phyloP scores from a whole-genome alignment of 208 protist genomes.

The Wallacemonas sp. region DNA sequence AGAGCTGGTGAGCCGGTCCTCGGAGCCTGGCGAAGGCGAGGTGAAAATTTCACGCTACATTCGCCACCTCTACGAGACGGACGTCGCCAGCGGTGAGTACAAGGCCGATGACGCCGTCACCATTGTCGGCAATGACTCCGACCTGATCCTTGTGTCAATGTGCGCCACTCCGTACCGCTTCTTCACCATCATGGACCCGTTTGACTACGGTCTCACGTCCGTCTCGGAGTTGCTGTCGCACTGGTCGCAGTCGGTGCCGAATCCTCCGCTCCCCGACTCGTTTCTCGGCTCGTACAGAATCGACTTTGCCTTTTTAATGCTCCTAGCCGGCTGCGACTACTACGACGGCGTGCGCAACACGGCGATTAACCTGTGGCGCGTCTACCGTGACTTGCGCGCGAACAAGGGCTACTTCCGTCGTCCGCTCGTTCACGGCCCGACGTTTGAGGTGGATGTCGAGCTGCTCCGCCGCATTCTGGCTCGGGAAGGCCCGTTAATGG shows the following conservation, averaged over 20 bases:
- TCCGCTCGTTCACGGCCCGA: slow-evolving; percentile 32
- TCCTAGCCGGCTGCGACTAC: slow-evolving; percentile 78
- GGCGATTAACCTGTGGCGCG: slow-evolving; percentile 51
- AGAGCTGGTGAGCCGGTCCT: slow-evolving; percentile 37
- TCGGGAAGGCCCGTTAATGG: slow-evolving; percentile 14
- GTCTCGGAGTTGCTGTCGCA: slow-evolving; percentile 65
- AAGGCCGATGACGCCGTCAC: slow-evolving; percentile 54
- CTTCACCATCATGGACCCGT: slow-evolving; percentile 57
- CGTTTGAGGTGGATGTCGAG: slow-evolving; percentile 56
- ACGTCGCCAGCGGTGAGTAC: slow-evolving; percentile 29
- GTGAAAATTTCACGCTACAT: slow-evolving; percentile 73
- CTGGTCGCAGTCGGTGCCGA: slow-evolving; percentile 50
- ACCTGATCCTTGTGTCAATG: slow-evolving; percentile 73
- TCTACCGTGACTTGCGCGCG: slow-evolving; percentile 69
- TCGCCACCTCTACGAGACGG: slow-evolving; percentile 32
- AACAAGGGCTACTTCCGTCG: slow-evolving; percentile 62
- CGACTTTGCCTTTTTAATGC: slow-evolving; percentile 82
- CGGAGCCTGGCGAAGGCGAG: slow-evolving; percentile 76
- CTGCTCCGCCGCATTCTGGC: slow-evolving; percentile 48
- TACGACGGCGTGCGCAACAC: slow-evolving; percentile 57
- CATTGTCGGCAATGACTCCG: slow-evolving; percentile 80
- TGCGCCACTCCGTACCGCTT: slow-evolving; percentile 58
- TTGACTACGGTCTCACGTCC: slow-evolving; percentile 36
- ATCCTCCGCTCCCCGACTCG: slow-evolving; percentile 31
- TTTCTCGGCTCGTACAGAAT: slow-evolving; percentile 73